A percentile compares a stretch with the other conserved stretches of the same genome.
These are phyloP conservation scores for Cutaneotrichosporon sp. DNA, from an alignment of 1,284 basidiomycete genomes.

Conservation along the genomic window DNA sequence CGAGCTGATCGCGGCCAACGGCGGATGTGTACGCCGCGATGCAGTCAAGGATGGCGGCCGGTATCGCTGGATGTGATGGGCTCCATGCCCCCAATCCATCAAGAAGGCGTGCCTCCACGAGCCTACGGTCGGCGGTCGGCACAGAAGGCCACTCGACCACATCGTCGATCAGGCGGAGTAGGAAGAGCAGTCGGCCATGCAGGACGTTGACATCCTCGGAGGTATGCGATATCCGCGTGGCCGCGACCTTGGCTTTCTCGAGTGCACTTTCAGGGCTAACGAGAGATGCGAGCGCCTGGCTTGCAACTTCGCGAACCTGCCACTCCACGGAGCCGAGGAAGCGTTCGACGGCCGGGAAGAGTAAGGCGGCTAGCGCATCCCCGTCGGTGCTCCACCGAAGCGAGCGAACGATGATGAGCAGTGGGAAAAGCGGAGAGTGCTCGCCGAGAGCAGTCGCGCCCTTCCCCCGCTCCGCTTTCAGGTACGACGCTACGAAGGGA, in stretches of 20 bases:
- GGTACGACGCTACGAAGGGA: slow-evolving; percentile 28
- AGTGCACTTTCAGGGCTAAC: slow-evolving; percentile 24
- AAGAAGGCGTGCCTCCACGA: slow-evolving; percentile 15
- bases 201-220: slow-evolving; percentile 23
- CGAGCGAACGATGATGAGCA: slow-evolving; percentile 43
- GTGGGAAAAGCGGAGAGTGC: slow-evolving; percentile 43
- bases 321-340: slow-evolving; percentile 34
- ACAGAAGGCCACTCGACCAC: slow-evolving; percentile 27
- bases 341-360: slow-evolving; percentile 22
- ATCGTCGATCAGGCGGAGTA: slow-evolving; percentile 28
- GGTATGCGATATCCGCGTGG: slow-evolving; percentile 7
- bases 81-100: slow-evolving; percentile 4
- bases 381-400: slow-evolving; percentile 31
- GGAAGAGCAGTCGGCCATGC: slow-evolving; percentile 35
- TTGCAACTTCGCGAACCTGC: slow-evolving; percentile 41
- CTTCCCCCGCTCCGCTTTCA: slow-evolving; percentile 7
- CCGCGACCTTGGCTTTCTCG: slow-evolving; percentile 16
- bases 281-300: slow-evolving; percentile 42
- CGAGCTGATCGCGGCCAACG: not conserved
- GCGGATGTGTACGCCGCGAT: slow-evolving; percentile 15
- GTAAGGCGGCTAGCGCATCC: slow-evolving; percentile 20
- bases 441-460: slow-evolving; percentile 7
- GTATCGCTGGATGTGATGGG: slow-evolving; percentile 7
- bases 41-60: slow-evolving; percentile 19
- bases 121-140: not conserved